Percentiles rank a stretch among this genome's conserved stretches.
phyloP scores from a whole-genome alignment of 352 stramenopile species.

The Pythium monospermum region DNA sequence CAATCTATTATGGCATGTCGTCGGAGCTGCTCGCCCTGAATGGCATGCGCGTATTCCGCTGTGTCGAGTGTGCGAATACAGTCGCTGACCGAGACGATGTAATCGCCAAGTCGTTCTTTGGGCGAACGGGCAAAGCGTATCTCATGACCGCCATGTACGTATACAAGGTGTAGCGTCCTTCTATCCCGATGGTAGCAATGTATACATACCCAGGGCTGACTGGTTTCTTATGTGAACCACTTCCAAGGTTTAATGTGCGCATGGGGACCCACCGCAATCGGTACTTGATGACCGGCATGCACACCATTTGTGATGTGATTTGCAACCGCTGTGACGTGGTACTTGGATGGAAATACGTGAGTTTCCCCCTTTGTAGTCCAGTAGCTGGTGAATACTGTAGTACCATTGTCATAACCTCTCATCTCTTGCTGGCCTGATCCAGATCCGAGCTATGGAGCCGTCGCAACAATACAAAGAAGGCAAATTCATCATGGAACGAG shows the following conservation, averaged over 20 bases:
- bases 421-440: too few species aligned
- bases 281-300: constrained; percentile 78
- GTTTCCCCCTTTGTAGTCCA: constrained; percentile 5
- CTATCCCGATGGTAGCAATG: not conserved
- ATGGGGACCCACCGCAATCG: constrained; percentile 52
- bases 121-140: constrained; percentile 67
- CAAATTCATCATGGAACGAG: constrained; percentile 79
- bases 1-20: constrained; percentile 36
- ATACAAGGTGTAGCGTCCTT: not conserved
- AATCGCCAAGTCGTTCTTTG: constrained; percentile 77
- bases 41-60: constrained; percentile 54
- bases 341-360: constrained; percentile 83
- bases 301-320: constrained; percentile 68
- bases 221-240: too few species aligned
- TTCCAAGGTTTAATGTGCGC: constrained; percentile 75
- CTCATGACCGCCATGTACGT: constrained; percentile 77
- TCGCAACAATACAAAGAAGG: constrained; percentile 86
- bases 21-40: constrained; percentile 40
- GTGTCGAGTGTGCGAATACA: constrained; percentile 52
- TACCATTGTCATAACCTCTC: not conserved
- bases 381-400: constrained; percentile 5
- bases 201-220: too few species aligned
- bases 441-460: constrained; percentile 76
- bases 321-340: constrained; percentile 57
- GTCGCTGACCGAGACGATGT: constrained; percentile 66